Evolutionary conservation across 1,284 basidiomycete species (phyloP).

Genomic region (Mrakiaceae sp.): DNA sequence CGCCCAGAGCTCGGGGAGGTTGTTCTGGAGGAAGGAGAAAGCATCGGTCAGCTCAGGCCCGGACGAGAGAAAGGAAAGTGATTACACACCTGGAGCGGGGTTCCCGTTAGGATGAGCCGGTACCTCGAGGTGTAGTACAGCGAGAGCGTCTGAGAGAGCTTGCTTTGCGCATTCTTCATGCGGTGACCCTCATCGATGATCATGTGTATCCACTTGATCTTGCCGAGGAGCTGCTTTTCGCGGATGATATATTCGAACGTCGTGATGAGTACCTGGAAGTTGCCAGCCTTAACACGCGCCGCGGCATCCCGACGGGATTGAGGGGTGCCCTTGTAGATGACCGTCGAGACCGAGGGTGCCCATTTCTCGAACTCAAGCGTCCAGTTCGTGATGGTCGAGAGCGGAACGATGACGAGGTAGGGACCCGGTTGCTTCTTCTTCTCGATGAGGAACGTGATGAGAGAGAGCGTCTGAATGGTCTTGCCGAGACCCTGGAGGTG

Average conservation of each 20-base stretch:
- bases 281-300: slow-evolving; percentile 33
- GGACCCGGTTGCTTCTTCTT: slow-evolving; percentile 82
- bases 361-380: slow-evolving; percentile 93
- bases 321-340: slow-evolving; percentile 93
- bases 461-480: slow-evolving; percentile 91
- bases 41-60: background rate
- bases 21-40: slow-evolving; percentile 48
- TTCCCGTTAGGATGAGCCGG: slow-evolving; percentile 93
- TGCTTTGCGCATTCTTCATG: slow-evolving; percentile 98
- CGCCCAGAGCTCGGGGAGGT: slow-evolving; percentile 95
- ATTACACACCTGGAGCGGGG: slow-evolving; percentile 62
- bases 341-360: slow-evolving; percentile 75
- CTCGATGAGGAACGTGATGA: slow-evolving; percentile 93
- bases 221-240: slow-evolving; percentile 77
- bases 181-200: slow-evolving; percentile 99
- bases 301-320: slow-evolving; percentile 34
- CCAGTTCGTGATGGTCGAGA: slow-evolving; percentile 99
- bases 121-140: slow-evolving; percentile 88
- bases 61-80: background rate
- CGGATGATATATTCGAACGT: slow-evolving; percentile 99
- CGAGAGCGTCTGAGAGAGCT: slow-evolving; percentile 84
- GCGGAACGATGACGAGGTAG: slow-evolving; percentile 93
- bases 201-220: slow-evolving; percentile 97
- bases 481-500: slow-evolving; percentile 75
- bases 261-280: slow-evolving; percentile 92